Conservation (phyloP, 768 basidiomycete genomes). For the Podaxis carcinomalis region DNA sequence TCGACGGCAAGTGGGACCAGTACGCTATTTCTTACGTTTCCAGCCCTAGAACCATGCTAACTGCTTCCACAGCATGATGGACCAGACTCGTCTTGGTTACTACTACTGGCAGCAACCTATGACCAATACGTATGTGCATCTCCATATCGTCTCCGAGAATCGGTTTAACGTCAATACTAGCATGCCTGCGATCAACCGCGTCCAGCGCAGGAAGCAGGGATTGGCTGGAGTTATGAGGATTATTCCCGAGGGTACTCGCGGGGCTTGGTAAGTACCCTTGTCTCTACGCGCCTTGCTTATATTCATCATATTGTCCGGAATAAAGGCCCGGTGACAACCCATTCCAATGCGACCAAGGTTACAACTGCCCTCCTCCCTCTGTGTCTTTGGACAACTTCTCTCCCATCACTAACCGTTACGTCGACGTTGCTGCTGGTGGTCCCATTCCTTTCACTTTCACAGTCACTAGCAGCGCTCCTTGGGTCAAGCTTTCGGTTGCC, state of each 20-base stretch:
- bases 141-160: not conserved
- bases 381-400: constrained; percentile 55
- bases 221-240: constrained; percentile 63
- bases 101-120: constrained; percentile 73
- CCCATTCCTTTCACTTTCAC: constrained; percentile 54
- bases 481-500: constrained; percentile 45
- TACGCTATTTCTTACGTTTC: constrained; percentile 23
- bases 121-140: constrained; percentile 45
- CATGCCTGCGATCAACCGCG: constrained; percentile 48
- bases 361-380: constrained; percentile 45
- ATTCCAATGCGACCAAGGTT: constrained; percentile 47
- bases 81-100: constrained; percentile 64
- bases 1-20: constrained; percentile 67
- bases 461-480: constrained; percentile 42
- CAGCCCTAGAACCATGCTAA: not conserved
- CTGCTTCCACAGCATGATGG: constrained; percentile 51
- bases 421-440: constrained; percentile 62
- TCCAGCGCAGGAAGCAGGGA: constrained; percentile 52
- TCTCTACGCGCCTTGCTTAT: not conserved
- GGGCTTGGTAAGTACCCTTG: constrained; percentile 44
- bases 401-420: constrained; percentile 45
- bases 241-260: constrained; percentile 53
- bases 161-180: constrained; percentile 20
- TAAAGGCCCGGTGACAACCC: constrained; percentile 64
- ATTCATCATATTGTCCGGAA: not conserved